These are phyloP conservation scores for Neurospora sp. DNA, from an alignment of 495 filamentous ascomycete species.

Conservation along the genomic window DNA sequence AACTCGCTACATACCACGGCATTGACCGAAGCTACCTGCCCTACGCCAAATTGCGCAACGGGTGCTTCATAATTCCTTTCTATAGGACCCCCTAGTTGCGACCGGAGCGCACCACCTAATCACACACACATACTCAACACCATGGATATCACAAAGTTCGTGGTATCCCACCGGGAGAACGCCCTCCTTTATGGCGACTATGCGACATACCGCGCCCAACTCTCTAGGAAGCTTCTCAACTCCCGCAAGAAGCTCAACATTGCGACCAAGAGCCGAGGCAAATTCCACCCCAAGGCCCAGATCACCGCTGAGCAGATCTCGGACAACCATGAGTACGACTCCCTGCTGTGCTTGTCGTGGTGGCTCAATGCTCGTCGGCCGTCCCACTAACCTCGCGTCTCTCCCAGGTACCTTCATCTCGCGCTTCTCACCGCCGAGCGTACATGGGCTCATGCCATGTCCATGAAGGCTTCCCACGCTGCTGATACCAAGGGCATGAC, in stretches of 20 bases:
- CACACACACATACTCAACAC: background rate
- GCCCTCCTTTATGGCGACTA: constrained; percentile 83
- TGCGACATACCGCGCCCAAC: constrained; percentile 68
- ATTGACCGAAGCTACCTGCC: background rate
- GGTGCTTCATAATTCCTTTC: background rate
- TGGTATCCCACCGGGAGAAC: constrained; percentile 66
- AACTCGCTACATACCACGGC: background rate
- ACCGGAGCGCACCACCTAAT: background rate
- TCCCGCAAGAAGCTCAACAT: constrained; percentile 76
- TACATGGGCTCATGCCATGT: constrained; percentile 94
- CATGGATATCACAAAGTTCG: constrained; percentile 88
- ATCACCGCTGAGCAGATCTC: constrained; percentile 71
- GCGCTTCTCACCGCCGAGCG: constrained; percentile 79
- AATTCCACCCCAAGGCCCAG: constrained; percentile 62
- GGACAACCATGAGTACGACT: constrained; percentile 61
- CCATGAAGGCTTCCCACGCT: constrained; percentile 76
- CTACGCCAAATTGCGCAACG: background rate
- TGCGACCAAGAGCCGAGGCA: constrained; percentile 70
- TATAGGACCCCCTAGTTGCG: background rate
- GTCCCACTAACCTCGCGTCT: background rate
- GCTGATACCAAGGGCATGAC: constrained; percentile 68
- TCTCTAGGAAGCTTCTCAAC: constrained; percentile 72
- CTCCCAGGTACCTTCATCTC: constrained; percentile 61
- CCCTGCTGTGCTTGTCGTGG: background rate
- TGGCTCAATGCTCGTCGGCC: background rate